Base-by-base conservation (phyloP, 169 alveolate species). In the Plasmodium gaboni region DNA sequence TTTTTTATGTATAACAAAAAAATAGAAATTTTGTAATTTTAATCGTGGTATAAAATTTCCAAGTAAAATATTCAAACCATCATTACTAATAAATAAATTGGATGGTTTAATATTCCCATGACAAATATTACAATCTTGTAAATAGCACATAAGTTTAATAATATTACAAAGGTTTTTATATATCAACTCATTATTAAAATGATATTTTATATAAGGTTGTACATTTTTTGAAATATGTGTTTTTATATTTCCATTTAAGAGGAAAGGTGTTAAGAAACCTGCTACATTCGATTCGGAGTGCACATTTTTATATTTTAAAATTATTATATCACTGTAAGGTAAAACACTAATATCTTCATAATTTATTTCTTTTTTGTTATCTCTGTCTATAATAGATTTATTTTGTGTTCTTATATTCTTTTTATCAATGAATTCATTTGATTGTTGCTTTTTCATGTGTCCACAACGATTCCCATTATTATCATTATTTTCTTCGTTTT, bases 81-180 rank as follows among this genome's bases (percentile, higher is more conserved):
- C 53, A 46, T 68, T 80, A 19, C 80, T 70, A 6, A 80, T 80
- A 46, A 65, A 80, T n/a, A 80, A 53, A 12, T 80, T 80, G 28
- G 48, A 53, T 53, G 90, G 90, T 19, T 65, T 80, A 22, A 80
- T 68, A 22, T 80, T 80, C 15, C 90, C 90, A 51, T 80, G 90
- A 10, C 17, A 15, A 24, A 80, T 28, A 46, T 68, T 80, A 22
- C 69, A 15, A 6, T 80, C 72, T 67, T 80, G 65, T 61, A 80
- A 68, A 53, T 67, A 70, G 22, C 48, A 17, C 90, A 80, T 80
- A 13, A 80, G 65, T 59, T 68, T 65, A 51, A 80, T 80, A 55
- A 80, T 70, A 13, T 80, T 80, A 15, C 85, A 53, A 17, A 80
- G 13, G 48, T 55, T 80, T 80, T 51, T 50, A 26, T 9, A 69